Base-by-base conservation (phyloP, 176 grass and related monocot genomes). In the Juncus inflexus region DNA sequence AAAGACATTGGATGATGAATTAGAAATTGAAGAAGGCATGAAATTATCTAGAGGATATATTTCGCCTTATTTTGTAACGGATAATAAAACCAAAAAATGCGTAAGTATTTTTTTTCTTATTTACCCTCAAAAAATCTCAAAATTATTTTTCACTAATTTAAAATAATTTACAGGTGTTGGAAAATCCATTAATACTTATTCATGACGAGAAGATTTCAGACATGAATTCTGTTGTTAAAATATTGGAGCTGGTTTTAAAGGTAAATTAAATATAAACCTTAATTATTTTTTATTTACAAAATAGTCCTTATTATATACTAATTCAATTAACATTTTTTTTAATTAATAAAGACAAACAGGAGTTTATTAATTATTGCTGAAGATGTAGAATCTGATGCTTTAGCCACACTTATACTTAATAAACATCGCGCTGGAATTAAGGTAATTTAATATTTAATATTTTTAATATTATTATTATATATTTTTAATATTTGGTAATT, bases 11-110 rank as follows among this genome's bases (percentile, higher is more conserved):
- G 72, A 89, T 37, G 85, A 91, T 74, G 91, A 86, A 63, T 74
- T 96, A 64, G 87, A 96, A 72, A 81, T 79, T 19, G 87, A 87
- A 58, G 87, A 96, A 69, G 91, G 87, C 67, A 91, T 96, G 91
- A 96, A 96, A 74, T 67, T 96, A 37, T 79, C 84, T 13, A 91
- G 91, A 74, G 91, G 91, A 45, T 96, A 86, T 77, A 96, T 96
- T 74, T 96, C 91, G 73, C 91, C 87, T 77, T 88, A 96, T 75
- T 96, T 96, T 67, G 74, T 96, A 42, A 91, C 84, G 58, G 87
- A 96, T 81, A 74, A 72, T 42, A 96, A 88, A 66, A 91, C 87
- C 55, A 87, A 96, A 81, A 96, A 91, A 84, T 96, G 91, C 78
- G 91, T 96, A 82, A 83, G 91, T 80, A 38, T 65, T 0, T 65